Evolutionary conservation across 75 land plant species (phyloP).

Genomic region (Cryptomeria japonica): DNA sequence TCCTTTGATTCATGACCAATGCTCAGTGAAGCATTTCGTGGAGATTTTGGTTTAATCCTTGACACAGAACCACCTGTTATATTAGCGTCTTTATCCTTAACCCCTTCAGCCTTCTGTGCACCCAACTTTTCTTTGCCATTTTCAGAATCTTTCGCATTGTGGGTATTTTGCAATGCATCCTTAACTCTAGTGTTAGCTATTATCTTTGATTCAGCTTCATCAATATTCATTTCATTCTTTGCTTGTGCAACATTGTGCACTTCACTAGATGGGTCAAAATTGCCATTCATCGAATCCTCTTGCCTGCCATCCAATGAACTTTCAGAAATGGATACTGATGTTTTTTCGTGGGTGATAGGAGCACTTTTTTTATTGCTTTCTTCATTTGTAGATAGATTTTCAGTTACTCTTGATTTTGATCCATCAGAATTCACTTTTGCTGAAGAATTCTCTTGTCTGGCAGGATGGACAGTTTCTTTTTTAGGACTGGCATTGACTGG

Average conservation of each 20-base stretch:
- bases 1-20: neutral
- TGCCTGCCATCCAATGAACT: neutral
- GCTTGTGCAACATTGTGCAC: neutral
- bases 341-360: neutral
- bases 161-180: neutral
- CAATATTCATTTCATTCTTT: neutral
- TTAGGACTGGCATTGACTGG: slow-evolving; percentile 1
- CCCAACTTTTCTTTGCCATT: neutral
- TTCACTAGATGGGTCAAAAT: neutral
- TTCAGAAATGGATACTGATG: neutral
- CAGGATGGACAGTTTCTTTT: neutral
- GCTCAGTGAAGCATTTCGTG: neutral
- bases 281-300: neutral
- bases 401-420: neutral
- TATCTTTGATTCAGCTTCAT: slow-evolving; percentile 4
- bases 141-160: neutral
- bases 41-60: neutral
- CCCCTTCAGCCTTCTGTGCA: neutral
- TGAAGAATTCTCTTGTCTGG: neutral
- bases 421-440: neutral
- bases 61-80: neutral
- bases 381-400: neutral
- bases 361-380: neutral
- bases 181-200: neutral
- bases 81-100: neutral